Evolutionary conservation across 148 eudicot species (phyloP).

Genomic region (Rheum nobile): DNA sequence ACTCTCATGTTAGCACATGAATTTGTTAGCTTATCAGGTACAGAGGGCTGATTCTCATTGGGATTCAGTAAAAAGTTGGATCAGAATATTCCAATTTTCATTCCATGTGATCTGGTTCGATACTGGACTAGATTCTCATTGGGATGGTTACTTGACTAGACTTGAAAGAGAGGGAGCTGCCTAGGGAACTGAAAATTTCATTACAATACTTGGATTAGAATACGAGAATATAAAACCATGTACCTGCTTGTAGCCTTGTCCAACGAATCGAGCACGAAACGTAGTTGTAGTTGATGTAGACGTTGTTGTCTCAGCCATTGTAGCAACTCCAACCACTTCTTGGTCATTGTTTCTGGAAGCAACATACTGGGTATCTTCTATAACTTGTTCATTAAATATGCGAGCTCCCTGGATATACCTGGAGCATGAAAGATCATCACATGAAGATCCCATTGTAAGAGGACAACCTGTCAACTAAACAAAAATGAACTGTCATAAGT

Average conservation of each 20-base stretch:
- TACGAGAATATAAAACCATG: not conserved
- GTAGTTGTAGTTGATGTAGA: slow-evolving; percentile 30
- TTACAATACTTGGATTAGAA: not conserved
- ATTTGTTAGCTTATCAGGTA: no score
- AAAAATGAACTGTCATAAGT: not conserved
- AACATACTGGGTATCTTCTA: slow-evolving; percentile 9
- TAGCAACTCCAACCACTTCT: slow-evolving; percentile 23
- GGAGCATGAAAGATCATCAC: slow-evolving; percentile 10
- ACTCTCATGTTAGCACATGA: not conserved
- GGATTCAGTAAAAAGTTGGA: no score
- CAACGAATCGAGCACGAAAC: slow-evolving; percentile 64
- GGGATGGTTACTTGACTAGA: not conserved
- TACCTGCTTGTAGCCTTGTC: slow-evolving; percentile 97
- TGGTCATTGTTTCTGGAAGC: slow-evolving; percentile 20
- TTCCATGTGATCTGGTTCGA: not conserved
- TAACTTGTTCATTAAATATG: slow-evolving; percentile 28
- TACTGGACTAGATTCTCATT: not conserved
- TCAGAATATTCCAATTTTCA: no score
- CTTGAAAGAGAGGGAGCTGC: not conserved
- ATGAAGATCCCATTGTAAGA: slow-evolving; percentile 6
- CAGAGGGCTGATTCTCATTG: no score
- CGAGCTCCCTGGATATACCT: slow-evolving; percentile 77
- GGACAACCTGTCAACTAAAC: slow-evolving; percentile 8
- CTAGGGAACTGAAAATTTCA: not conserved
- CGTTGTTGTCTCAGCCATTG: slow-evolving; percentile 16